These are phyloP conservation scores for Chalara sp. DNA, from an alignment of 2,329 filamentous ascomycete species.

Conservation along the genomic window DNA sequence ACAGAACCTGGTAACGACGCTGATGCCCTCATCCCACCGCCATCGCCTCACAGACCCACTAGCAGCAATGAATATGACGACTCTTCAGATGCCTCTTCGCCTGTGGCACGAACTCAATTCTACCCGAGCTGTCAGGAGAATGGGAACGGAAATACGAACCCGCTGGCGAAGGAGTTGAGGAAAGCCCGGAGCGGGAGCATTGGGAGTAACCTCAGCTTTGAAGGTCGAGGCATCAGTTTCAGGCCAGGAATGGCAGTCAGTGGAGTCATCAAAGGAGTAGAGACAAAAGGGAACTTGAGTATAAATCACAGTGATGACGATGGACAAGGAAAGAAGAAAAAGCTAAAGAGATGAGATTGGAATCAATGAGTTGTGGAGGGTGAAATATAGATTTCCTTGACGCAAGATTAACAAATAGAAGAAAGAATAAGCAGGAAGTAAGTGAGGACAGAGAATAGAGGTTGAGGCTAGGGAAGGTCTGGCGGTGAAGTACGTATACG, in stretches of 20 bases:
- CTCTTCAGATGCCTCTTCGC: slow-evolving; percentile 16
- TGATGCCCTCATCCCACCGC: slow-evolving; percentile 2
- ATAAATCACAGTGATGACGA: neutral
- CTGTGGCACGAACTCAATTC: slow-evolving; percentile 6
- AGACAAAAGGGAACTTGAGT: slow-evolving; percentile 13
- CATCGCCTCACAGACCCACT: slow-evolving; percentile 13
- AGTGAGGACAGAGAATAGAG: too few relatives aligned
- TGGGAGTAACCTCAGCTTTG: slow-evolving; percentile 22
- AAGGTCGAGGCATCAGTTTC: slow-evolving; percentile 19
- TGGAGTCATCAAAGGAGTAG: slow-evolving; percentile 12
- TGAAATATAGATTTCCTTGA: too few relatives aligned
- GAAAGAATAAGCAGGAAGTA: too few relatives aligned
- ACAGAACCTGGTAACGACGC: slow-evolving; percentile 5
- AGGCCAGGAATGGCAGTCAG: slow-evolving; percentile 20
- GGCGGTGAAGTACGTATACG: too few relatives aligned
- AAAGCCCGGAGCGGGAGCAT: slow-evolving; percentile 17
- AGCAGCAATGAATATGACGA: slow-evolving; percentile 13
- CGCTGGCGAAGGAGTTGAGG: slow-evolving; percentile 5
- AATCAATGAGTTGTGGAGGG: too few relatives aligned
- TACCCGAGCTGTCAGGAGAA: neutral
- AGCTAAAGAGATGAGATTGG: too few relatives aligned
- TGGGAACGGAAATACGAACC: slow-evolving; percentile 14
- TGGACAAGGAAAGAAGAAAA: too few relatives aligned
- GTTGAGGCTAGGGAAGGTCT: too few relatives aligned
- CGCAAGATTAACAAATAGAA: too few relatives aligned